phyloP scores from a whole-genome alignment of 75 land plant genomes.

The Isoetes taiwanensis region DNA sequence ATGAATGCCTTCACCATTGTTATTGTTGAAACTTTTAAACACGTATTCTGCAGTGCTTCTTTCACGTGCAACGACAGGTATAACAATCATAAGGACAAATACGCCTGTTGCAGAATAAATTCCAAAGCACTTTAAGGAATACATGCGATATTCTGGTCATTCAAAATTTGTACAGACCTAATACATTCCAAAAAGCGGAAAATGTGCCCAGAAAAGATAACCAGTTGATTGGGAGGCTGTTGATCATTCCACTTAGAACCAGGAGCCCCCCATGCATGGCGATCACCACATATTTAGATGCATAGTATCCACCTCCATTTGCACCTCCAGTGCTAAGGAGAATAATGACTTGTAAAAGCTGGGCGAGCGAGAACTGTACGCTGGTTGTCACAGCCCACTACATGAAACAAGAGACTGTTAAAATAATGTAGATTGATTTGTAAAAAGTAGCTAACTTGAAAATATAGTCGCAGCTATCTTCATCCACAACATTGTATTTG shows the following conservation, averaged over 20 bases:
- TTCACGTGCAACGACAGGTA: conserved; percentile 56
- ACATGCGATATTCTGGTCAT: too few relatives aligned
- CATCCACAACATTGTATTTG: not conserved
- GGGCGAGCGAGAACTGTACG: conserved; percentile 60
- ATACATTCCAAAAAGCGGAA: conserved; percentile 63
- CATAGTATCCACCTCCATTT: conserved; percentile 66
- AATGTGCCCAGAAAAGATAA: conserved; percentile 50
- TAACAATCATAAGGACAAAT: conserved; percentile 62
- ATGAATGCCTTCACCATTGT: conserved; percentile 44
- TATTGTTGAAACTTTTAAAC: conserved; percentile 72
- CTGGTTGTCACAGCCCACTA: conserved; percentile 89
- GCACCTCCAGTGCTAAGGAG: conserved; percentile 73
- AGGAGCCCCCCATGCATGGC: conserved; percentile 62
- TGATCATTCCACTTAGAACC: conserved; percentile 44
- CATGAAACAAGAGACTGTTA: conserved; percentile 7
- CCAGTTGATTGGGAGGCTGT: conserved; percentile 53
- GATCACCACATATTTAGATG: conserved; percentile 56
- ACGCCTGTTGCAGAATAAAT: conserved; percentile 38
- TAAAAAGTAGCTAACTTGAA: not conserved
- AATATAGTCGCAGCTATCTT: not conserved
- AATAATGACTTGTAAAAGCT: conserved; percentile 67
- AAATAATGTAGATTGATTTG: not conserved
- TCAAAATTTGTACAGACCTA: conserved; percentile 35
- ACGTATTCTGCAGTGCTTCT: conserved; percentile 53
- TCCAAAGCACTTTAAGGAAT: not conserved